Base-by-base conservation (phyloP, 306 rosid species). In the Clitoria ternatea region DNA sequence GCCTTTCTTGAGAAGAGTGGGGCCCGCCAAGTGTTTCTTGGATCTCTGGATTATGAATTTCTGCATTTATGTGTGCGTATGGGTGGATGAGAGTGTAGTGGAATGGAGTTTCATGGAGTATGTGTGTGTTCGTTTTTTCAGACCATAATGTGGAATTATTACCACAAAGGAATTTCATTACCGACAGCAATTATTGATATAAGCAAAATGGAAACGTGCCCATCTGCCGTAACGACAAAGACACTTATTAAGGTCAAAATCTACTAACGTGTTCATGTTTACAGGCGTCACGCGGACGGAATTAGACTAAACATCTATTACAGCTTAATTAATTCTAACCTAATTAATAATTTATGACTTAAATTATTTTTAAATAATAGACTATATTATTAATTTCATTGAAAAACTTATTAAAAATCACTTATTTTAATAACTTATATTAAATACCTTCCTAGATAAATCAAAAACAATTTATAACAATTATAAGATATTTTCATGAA, bases 41-140 rank as follows among this genome's bases (percentile, higher is more conserved):
- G 66, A 64, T 15, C 49, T 60, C 3, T 37, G 69, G 1, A 54
- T 42, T 50, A 72, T 75, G 75, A 67, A 59, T 11, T 65, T 44
- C 48, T 61, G 60, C 81, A 77, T 50, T n/a, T n/a, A n/a, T n/a
- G n/a, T n/a, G n/a, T n/a, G n/a, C n/a, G 43, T 13, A 42, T 37
- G 3, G n/a, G 11, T n/a, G n/a, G 43, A 37, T 37, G 43, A 37
- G n/a, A 37, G 43, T 37, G 43, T 37, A 37, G n/a, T 37, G 6
- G 6, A 7, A 3, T 37, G 39, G 39, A 7, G n/a, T n/a, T n/a
- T n/a, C n/a, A n/a, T n/a, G n/a, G n/a, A n/a, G n/a, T n/a, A n/a
- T n/a, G n/a, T n/a, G n/a, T n/a, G n/a, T n/a, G n/a, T n/a, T n/a
- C n/a, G n/a, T n/a, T n/a, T n/a, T n/a, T n/a, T n/a, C n/a, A n/a